Base-by-base conservation (phyloP, 306 rosid species). In the Sicyos edulis region DNA sequence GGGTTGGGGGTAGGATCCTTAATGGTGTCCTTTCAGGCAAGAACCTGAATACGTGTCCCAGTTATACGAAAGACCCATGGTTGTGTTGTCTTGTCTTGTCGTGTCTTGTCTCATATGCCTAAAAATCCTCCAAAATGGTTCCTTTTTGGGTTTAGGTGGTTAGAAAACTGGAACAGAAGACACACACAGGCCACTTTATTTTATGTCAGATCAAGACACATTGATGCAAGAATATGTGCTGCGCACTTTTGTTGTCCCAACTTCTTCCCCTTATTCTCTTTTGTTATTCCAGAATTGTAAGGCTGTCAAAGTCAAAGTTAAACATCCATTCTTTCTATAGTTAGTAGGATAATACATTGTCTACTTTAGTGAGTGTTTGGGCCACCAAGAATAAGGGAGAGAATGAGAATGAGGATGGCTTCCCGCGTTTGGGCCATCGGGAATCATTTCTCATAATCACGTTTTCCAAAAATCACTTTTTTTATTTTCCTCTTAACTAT, bases 11-110 rank as follows among this genome's bases (percentile, higher is more conserved):
- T 62, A 34, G 71, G 29, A 64, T 64, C 71, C 17, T 45, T 65
- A 67, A 57, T 76, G 74, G 76, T 68, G 83, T 79, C 83, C 68
- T 61, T 68, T 79, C 81, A 76, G 74, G 68, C 53, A 50, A 76
- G 78, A 53, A 76, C 83, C 83, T 67, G 15, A 68, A n/a, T n/a
- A n/a, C n/a, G n/a, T n/a, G n/a, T n/a, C n/a, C n/a, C n/a, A n/a
- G n/a, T n/a, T n/a, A n/a, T n/a, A n/a, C n/a, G n/a, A n/a, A n/a
- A n/a, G n/a, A n/a, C n/a, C n/a, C n/a, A n/a, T n/a, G n/a, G n/a
- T n/a, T n/a, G n/a, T n/a, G n/a, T n/a, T n/a, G n/a, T n/a, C n/a
- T n/a, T n/a, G n/a, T n/a, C n/a, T n/a, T n/a, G n/a, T n/a, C 42
- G 13, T 45, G 54, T 11, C 37, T 12, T 76, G 60, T 44, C 71